phyloP scores from a whole-genome alignment of 257 asterid species.

The Penstemon newberryi region DNA sequence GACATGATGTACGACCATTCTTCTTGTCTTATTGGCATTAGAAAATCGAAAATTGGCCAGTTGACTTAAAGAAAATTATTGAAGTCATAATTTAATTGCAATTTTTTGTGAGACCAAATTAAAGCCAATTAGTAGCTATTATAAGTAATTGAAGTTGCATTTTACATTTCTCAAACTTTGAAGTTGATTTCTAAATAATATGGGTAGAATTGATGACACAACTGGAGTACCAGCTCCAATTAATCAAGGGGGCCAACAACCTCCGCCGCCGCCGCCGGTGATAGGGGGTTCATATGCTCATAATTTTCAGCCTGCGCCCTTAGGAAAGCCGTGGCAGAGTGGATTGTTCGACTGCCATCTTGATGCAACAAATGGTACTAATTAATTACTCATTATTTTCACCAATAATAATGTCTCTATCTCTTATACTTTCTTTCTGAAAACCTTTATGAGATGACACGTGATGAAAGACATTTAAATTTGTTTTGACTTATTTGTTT shows the following conservation, averaged over 20 bases:
- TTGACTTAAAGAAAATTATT: too few relatives aligned
- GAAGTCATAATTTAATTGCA: too few relatives aligned
- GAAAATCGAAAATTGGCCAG: too few relatives aligned
- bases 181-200: background rate
- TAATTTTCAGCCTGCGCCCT: conserved; percentile 11
- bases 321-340: conserved; percentile 26
- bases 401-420: background rate
- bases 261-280: background rate
- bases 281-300: conserved; percentile 9
- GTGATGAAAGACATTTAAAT: background rate
- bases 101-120: background rate
- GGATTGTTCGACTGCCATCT: conserved; percentile 27
- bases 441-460: background rate
- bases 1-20: too few relatives aligned
- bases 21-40: too few relatives aligned
- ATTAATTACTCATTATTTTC: background rate
- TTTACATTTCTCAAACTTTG: conserved; percentile 7
- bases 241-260: background rate
- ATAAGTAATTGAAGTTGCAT: conserved; percentile 9
- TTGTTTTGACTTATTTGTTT: background rate
- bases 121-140: background rate
- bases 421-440: background rate
- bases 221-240: conserved; percentile 1
- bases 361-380: conserved; percentile 29
- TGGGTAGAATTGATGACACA: conserved; percentile 11